Evolutionary conservation across 2,329 filamentous ascomycete species (phyloP), one percentile per base, ranked within the genome.

Genomic region (Fusarium marasasianum): DNA sequence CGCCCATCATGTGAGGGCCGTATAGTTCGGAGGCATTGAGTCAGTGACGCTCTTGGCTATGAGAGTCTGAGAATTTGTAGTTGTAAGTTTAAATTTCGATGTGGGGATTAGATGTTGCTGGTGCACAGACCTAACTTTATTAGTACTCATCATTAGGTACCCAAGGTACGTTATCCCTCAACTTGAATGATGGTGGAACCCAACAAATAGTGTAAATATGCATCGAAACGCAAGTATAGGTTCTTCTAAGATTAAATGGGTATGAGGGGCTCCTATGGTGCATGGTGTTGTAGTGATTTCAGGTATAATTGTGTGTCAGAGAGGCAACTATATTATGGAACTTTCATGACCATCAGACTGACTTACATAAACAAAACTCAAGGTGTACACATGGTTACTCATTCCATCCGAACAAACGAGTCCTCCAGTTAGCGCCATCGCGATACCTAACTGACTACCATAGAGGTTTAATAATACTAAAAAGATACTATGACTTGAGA

Each of bases 1-100:
- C 78, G 63, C 77, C 80, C 83, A 84, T 84, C 68, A 75, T 72
- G 77, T 58, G 63, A 65, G 56, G 61, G 65, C 75, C 75, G 80
- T 81, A 55, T 38, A 56, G 54, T 54, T 65, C 22, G 60, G 57
- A 29, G 33, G 50, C 71, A 71, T 76, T 33, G 57, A 66, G 67
- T 60, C 50, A 24, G n/a, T 56, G 45, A 43, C 15, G 60, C 54
- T 73, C 53, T n/a, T 44, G 26, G 44, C 29, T 29, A 31, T 51
- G 22, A 20, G 26, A 53, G 29, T 55, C 12, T 29, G 22, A 45
- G 31, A 55, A 43, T 20, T 43, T 40, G 47, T 45, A 37, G 47
- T 60, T 56, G 47, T 66, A 50, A 63, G 50, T 72, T 40, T 13
- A 54, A 43, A 53, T 45, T 72, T 72, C 38, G 37, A 59, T 48